phyloP scores from a whole-genome alignment of 352 stramenopile genomes.

The Globisporangium emineosum region DNA sequence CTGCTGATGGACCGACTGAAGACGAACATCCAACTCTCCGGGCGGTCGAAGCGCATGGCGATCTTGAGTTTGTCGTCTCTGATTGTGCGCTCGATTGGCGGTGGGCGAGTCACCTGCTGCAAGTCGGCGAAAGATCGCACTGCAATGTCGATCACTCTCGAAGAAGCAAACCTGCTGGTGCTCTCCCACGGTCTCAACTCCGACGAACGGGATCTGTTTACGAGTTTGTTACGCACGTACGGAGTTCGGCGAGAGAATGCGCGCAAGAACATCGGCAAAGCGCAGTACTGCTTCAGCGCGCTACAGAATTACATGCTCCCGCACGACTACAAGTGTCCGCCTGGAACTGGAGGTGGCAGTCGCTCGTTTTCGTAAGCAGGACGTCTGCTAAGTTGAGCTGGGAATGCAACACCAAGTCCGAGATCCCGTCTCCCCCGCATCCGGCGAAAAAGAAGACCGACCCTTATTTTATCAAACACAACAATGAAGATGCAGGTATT shows the following conservation, averaged over 20 bases:
- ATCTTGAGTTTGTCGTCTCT: conserved; percentile 77
- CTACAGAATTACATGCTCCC: conserved; percentile 84
- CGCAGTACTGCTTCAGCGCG: conserved; percentile 81
- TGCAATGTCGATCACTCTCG: conserved; percentile 96
- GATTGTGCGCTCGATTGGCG: conserved; percentile 76
- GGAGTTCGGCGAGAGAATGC: conserved; percentile 82
- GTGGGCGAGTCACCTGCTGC: conserved; percentile 93
- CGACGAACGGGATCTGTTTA: conserved; percentile 54
- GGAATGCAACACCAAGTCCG: not conserved
- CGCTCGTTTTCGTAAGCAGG: conserved; percentile 46
- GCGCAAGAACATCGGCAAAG: conserved; percentile 85
- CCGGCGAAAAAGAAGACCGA: not conserved
- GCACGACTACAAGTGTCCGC: conserved; percentile 72
- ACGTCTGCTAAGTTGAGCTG: not conserved
- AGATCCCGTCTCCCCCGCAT: not conserved
- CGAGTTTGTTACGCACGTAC: conserved; percentile 64
- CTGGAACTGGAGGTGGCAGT: conserved; percentile 73
- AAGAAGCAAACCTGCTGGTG: conserved; percentile 78
- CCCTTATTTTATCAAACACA: conserved; percentile 4
- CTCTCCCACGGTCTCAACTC: conserved; percentile 46
- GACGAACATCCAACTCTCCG: conserved; percentile 40
- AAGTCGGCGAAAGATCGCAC: conserved; percentile 98
- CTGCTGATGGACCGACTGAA: conserved; percentile 35
- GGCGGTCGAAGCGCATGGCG: conserved; percentile 72
- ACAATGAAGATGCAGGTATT: conserved; percentile 9